Conservation (phyloP, 768 basidiomycete species). For the Tremella fuciformis region DNA sequence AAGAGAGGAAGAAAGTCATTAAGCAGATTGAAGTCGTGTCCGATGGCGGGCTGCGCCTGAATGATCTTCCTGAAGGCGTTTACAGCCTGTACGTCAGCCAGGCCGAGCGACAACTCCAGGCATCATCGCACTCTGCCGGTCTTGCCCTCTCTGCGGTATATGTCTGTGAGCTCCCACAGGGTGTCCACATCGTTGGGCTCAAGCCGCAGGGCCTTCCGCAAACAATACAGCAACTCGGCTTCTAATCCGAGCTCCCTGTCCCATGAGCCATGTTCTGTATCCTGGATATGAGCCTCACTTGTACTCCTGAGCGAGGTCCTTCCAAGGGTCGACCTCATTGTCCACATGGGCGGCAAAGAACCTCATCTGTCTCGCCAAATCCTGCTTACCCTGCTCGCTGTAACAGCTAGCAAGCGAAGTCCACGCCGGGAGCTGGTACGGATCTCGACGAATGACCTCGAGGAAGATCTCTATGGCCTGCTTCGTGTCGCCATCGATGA, state of each 20-base stretch:
- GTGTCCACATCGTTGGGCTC: conserved; percentile 80
- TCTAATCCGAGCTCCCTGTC: neutral
- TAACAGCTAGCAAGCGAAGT: conserved; percentile 81
- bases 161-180: conserved; percentile 80
- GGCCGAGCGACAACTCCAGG: neutral
- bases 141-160: conserved; percentile 74
- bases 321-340: conserved; percentile 84
- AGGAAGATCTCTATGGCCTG: conserved; percentile 76
- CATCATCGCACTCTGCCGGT: conserved; percentile 60
- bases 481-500: conserved; percentile 65
- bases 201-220: conserved; percentile 72
- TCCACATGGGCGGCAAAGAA: conserved; percentile 88
- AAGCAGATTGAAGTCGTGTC: conserved; percentile 72
- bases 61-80: conserved; percentile 68
- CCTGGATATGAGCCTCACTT: conserved; percentile 56
- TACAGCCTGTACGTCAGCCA: conserved; percentile 54
- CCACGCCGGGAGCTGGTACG: conserved; percentile 76
- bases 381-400: conserved; percentile 64
- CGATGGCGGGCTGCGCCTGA: conserved; percentile 60
- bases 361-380: conserved; percentile 73
- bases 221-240: conserved; percentile 82
- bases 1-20: conserved; percentile 74
- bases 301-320: conserved; percentile 69
- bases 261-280: too few species aligned
- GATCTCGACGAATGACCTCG: conserved; percentile 91